Evolutionary conservation across 2,329 filamentous ascomycete genomes (phyloP).

Genomic region (Colletotrichum tamarilloi): DNA sequence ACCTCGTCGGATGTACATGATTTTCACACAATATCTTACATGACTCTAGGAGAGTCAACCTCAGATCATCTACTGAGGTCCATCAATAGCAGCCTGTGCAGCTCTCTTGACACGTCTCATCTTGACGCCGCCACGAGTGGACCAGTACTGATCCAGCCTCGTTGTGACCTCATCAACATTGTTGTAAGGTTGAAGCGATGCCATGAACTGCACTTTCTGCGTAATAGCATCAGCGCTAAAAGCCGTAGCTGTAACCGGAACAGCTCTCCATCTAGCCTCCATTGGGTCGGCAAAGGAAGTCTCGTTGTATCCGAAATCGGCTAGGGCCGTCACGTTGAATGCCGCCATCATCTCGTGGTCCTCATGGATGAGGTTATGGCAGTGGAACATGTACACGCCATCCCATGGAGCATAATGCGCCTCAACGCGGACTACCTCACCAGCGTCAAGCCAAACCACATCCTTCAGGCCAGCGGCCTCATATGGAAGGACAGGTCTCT

Average conservation of each 20-base stretch:
- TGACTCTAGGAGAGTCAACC: too few species aligned
- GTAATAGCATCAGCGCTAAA: constrained; percentile 9
- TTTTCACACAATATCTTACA: not conserved
- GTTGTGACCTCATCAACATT: constrained; percentile 4
- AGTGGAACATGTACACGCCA: constrained; percentile 63
- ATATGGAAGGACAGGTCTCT: constrained; percentile 58
- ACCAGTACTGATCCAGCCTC: constrained; percentile 13
- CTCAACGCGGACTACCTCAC: constrained; percentile 62
- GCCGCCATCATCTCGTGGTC: constrained; percentile 60
- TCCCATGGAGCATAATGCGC: constrained; percentile 64
- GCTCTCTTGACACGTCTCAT: constrained; percentile 1
- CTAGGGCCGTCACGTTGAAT: constrained; percentile 54
- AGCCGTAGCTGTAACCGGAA: constrained; percentile 9
- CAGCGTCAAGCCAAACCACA: constrained; percentile 63
- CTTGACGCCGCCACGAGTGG: constrained; percentile 1
- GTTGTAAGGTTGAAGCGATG: constrained; percentile 29
- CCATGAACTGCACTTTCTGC: constrained; percentile 26
- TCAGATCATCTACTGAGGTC: not conserved
- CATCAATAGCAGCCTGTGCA: not conserved
- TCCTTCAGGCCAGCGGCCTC: constrained; percentile 68
- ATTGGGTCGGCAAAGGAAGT: constrained; percentile 51
- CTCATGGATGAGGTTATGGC: constrained; percentile 58
- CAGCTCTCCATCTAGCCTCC: constrained; percentile 46
- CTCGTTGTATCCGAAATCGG: constrained; percentile 52
- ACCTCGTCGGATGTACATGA: not conserved